Base-by-base conservation (phyloP, 75 land plant species). In the Picea sitchensis region DNA sequence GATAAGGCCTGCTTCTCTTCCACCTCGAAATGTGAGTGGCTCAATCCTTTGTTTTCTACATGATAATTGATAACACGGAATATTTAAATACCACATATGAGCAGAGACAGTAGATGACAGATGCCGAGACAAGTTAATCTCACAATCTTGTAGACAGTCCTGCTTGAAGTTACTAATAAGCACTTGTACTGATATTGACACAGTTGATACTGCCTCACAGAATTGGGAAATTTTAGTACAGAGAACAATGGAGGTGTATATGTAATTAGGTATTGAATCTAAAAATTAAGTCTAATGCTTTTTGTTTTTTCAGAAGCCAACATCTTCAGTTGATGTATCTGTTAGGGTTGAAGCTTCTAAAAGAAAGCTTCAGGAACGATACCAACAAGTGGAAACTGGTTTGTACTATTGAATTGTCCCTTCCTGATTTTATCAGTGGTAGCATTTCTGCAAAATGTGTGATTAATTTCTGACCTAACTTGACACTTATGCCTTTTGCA, bases 321-420 rank as follows among this genome's bases (percentile, higher is more conserved):
- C 73, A 65, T 13, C 15, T 58, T 76, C 80, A 26, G 85, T 81
- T 36, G 88, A 91, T 14, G 65, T 14, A 31, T 72, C 86, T 36
- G 83, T 81, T 4, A 59, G 58, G 65, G 71, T 83, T 59, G 77
- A 78, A 59, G 85, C 82, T 56, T 76, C 87, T 34, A 85, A 85
- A 76, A 83, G 79, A 62, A 85, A 76, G 65, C 81, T 85, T 41
- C 87, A 85, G 36, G 87, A 85, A 61, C 69, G 81, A 78, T 85
- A 85, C 54, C 82, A 85, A 77, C 81, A 83, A 74, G 81, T 44
- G 54, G 78, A 85, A 18, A 79, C 58, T 41, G 87, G 87, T 83
- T 60, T 62, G 85, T 72, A 75, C 20, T 14, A 21, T 59, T 30
- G n/a, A 21, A 2, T 58, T n/a, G 14, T n/a, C 65, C 65, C 12